A percentile compares a stretch with the other conserved stretches of the same genome.
Conservation (phyloP, 1,284 basidiomycete species). For the Golubevia pallescens region DNA sequence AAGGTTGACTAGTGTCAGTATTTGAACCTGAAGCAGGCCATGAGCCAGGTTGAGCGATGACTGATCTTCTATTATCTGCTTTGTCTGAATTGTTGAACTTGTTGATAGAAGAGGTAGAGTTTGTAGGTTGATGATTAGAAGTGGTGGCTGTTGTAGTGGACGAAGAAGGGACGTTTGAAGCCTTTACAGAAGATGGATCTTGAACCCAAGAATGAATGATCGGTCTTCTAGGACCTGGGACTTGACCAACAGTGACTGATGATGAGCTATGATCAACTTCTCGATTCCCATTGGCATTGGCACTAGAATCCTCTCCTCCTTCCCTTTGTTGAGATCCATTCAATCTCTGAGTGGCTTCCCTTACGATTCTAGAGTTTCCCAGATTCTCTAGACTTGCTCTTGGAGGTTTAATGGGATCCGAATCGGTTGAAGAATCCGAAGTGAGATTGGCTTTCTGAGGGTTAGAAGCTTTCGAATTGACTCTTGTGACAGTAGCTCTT, state of each 20-base stretch:
- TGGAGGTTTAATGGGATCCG: not conserved
- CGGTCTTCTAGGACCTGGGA: not conserved
- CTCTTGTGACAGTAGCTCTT: not conserved
- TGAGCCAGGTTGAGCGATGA: not conserved
- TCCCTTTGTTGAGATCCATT: not conserved
- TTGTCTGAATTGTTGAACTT: not conserved
- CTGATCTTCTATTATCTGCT: not conserved
- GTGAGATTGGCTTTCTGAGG: not conserved
- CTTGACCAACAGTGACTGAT: not conserved
- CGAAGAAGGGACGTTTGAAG: not conserved
- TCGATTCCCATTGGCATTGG: too few species aligned
- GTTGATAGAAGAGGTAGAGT: not conserved
- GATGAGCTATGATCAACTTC: too few species aligned
- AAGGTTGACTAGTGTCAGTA: not conserved
- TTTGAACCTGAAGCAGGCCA: not conserved
- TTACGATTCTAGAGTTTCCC: not conserved
- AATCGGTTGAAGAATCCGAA: not conserved
- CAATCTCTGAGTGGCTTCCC: not conserved
- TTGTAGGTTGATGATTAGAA: not conserved
- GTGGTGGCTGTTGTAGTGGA: not conserved
- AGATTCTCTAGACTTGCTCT: not conserved
- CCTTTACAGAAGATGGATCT: not conserved
- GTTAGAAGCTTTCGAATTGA: not conserved
- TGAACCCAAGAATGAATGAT: not conserved
- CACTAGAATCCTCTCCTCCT: not conserved